Evolutionary conservation across 2,329 filamentous ascomycete species (phyloP).

Genomic region (Colletotrichum sublineola): DNA sequence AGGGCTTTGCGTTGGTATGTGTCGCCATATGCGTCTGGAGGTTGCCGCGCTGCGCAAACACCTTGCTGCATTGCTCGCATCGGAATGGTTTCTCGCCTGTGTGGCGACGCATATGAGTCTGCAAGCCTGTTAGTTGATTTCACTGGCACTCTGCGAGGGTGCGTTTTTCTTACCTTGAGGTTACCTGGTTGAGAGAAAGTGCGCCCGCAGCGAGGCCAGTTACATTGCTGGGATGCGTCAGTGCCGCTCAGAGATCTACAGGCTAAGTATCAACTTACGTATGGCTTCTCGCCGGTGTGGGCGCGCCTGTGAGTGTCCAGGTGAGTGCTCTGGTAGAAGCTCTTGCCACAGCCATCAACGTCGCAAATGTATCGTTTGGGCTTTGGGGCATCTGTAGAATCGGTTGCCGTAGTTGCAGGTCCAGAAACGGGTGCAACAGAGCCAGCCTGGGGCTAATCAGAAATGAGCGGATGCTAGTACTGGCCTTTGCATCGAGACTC

Average conservation of each 20-base stretch:
- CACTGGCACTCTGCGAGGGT: too few relatives aligned
- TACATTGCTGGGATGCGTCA: slow-evolving; percentile 69
- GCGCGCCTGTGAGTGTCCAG: slow-evolving; percentile 89
- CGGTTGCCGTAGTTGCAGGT: not conserved
- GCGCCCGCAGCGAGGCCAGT: slow-evolving; percentile 78
- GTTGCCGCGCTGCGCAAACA: slow-evolving; percentile 88
- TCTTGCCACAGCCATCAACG: slow-evolving; percentile 81
- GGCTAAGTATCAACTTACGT: slow-evolving; percentile 69
- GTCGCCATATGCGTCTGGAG: slow-evolving; percentile 86
- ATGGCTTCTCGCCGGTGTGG: slow-evolving; percentile 92
- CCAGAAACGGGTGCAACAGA: not conserved
- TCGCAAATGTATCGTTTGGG: slow-evolving; percentile 79
- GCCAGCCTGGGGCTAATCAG: not conserved
- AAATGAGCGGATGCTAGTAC: not conserved
- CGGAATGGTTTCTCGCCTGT: slow-evolving; percentile 88
- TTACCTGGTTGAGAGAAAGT: slow-evolving; percentile 93
- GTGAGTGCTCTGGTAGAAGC: slow-evolving; percentile 92
- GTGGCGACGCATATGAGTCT: slow-evolving; percentile 90
- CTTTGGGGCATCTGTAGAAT: slow-evolving; percentile 31
- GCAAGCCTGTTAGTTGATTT: slow-evolving; percentile 10
- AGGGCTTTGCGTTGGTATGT: slow-evolving; percentile 83
- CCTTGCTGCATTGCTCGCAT: slow-evolving; percentile 84
- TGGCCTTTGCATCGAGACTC: not conserved
- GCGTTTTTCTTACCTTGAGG: slow-evolving; percentile 73
- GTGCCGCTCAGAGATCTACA: slow-evolving; percentile 33